Evolutionary conservation across 108 stramenopile species (phyloP), one percentile per base, ranked within the genome.

Genomic region (Fistulifera pelliculosa): DNA sequence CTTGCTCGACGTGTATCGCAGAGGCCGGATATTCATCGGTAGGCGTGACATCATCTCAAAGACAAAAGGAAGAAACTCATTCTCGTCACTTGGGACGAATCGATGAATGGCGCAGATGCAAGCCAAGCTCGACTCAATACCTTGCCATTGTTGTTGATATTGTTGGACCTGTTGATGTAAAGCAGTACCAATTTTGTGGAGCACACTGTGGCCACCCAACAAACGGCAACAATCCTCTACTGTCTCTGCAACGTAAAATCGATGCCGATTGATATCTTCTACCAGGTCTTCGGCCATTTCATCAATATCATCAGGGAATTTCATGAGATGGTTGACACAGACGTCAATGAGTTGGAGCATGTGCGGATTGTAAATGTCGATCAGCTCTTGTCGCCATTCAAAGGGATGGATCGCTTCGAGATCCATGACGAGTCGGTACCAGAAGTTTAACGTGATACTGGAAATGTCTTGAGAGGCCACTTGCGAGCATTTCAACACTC

Each of bases 201-300:
- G 58, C 0, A 91, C 77, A 22, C 54, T 31, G 11, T 81, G 68
- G 0, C 86, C 90, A 26, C 90, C 90, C 26, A 92, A 35, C 38
- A 92, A 58, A 35, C 90, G 74, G 59, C 90, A 92, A 52, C 86
- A 92, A 69, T 92, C 90, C 68, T 92, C 90, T 0, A 88, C 63
- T 2, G 86, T 88, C 49, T 92, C 90, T 2, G 77, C 68, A 23
- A 87, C 79, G 64, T 86, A 92, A 52, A 67, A 73, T 26, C 90
- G 71, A 63, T 80, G 70, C 5, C 79, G 64, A 58, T 81, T 65
- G 47, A 88, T 68, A 43, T 92, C 90, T 43, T 92, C 90, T n/a
- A 80, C 47, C 21, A 66, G 54, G 53, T 92, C 90, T 1, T 69
- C 64, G 11, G 80, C 57, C 25, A 84, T 35, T 25, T 80, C 75